Conservation (phyloP, 2,329 filamentous ascomycete genomes). For the Orbilia blumenaviensis region DNA sequence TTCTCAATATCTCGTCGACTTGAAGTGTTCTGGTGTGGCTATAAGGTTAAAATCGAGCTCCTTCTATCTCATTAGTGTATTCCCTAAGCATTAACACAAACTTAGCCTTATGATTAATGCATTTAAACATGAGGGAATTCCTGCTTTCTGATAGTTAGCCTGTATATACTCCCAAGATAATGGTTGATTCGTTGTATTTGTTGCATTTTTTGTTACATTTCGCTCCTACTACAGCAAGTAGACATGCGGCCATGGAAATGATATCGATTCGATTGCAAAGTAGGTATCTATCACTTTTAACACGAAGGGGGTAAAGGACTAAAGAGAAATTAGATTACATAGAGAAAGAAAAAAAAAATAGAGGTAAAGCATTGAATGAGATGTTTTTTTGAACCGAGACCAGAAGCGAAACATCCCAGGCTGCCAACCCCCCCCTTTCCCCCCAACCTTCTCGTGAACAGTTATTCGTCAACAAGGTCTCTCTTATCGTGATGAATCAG, state of each 20-base stretch:
- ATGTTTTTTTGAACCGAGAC: too few relatives aligned
- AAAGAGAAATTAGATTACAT: constrained; percentile 43
- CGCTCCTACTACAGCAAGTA: too few relatives aligned
- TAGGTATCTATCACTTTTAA: constrained; percentile 54
- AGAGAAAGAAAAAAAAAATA: not conserved
- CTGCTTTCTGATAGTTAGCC: not conserved
- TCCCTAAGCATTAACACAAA: not conserved
- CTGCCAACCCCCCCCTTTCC: not conserved
- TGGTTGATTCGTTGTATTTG: constrained; percentile 1
- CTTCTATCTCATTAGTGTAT: not conserved
- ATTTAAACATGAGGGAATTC: not conserved
- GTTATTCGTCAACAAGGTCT: not conserved
- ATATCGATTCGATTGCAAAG: constrained; percentile 39
- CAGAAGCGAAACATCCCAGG: not conserved
- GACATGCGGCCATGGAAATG: not conserved
- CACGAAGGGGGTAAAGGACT: not conserved
- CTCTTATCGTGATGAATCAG: not conserved
- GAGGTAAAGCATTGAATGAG: not conserved
- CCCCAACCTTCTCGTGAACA: not conserved
- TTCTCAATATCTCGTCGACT: constrained; percentile 21
- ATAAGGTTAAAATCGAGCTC: constrained; percentile 3
- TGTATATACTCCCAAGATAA: too few relatives aligned
- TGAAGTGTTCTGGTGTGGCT: too few relatives aligned
- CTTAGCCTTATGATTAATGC: not conserved
- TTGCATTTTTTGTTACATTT: constrained; percentile 13